Conservation (phyloP, 2,329 filamentous ascomycete species). For the Hirsutella minnesotensis region DNA sequence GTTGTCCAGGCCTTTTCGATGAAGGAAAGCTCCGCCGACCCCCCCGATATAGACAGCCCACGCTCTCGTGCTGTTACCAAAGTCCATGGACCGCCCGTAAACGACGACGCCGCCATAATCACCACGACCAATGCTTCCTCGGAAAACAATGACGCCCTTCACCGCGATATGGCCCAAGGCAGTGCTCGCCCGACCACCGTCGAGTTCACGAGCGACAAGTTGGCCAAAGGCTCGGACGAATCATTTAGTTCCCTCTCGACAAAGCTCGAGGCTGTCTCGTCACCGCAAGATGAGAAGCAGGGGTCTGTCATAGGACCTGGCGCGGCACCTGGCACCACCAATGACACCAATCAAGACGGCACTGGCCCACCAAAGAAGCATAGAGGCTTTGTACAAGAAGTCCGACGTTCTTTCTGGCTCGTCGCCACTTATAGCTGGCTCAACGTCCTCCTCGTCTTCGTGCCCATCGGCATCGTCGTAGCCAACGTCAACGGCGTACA, state of each 20-base stretch:
- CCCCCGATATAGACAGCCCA: slow-evolving; percentile 43
- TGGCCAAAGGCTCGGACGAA: neutral
- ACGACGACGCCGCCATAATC: no score
- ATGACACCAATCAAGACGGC: slow-evolving; percentile 13
- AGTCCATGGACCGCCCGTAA: slow-evolving; percentile 36
- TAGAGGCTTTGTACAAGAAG: slow-evolving; percentile 33
- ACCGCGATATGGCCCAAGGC: neutral
- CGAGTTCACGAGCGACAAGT: slow-evolving; percentile 7
- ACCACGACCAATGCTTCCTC: slow-evolving; percentile 1
- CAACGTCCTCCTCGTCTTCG: slow-evolving; percentile 66
- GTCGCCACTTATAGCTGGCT: slow-evolving; percentile 63
- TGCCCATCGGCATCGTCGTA: slow-evolving; percentile 63
- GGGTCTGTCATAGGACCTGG: slow-evolving; percentile 40
- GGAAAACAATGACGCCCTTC: neutral
- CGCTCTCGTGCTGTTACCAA: slow-evolving; percentile 41
- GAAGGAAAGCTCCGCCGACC: slow-evolving; percentile 46
- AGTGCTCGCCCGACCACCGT: neutral
- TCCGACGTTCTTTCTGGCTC: slow-evolving; percentile 39
- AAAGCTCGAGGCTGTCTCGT: slow-evolving; percentile 25
- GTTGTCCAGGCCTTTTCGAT: slow-evolving; percentile 35
- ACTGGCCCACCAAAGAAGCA: slow-evolving; percentile 19
- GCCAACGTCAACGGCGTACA: slow-evolving; percentile 39
- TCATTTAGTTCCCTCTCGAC: slow-evolving; percentile 8
- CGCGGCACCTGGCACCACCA: slow-evolving; percentile 6
- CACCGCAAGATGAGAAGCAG: slow-evolving; percentile 39